Conservation (phyloP, 1,139 yeast genomes). For the Pichia sp. region DNA sequence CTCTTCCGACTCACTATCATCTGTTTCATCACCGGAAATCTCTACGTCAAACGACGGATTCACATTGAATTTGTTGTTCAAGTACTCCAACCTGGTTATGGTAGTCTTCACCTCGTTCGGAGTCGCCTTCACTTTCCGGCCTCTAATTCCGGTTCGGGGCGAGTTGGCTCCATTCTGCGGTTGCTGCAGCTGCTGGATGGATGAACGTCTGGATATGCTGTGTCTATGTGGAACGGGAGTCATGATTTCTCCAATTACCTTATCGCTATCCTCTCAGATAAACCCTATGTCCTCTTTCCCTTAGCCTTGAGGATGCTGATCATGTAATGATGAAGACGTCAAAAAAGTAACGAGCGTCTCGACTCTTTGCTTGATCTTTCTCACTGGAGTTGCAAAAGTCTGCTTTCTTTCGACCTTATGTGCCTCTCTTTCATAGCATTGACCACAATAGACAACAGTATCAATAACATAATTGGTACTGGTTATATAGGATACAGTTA, state of each 20-base stretch:
- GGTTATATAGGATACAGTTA: not conserved
- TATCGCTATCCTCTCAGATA: too few relatives aligned
- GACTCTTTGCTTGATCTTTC: too few relatives aligned
- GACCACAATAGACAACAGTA: too few relatives aligned
- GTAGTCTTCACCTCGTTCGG: constrained; percentile 7
- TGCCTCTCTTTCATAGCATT: too few relatives aligned
- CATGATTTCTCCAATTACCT: not conserved
- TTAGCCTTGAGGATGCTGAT: too few relatives aligned
- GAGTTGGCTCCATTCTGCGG: not conserved
- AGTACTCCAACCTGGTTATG: constrained; percentile 8
- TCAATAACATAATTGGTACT: too few relatives aligned
- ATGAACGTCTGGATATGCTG: constrained; percentile 15
- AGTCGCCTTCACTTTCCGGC: not conserved
- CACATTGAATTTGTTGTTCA: constrained; percentile 13
- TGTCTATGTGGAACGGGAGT: constrained; percentile 9
- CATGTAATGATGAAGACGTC: too few relatives aligned
- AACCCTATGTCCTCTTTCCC: not conserved
- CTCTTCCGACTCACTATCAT: not conserved
- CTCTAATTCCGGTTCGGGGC: not conserved
- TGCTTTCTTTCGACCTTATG: too few relatives aligned
- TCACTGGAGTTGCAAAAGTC: too few relatives aligned
- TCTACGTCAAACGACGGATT: constrained; percentile 15
- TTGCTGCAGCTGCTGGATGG: constrained; percentile 1
- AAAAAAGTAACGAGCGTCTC: too few relatives aligned
- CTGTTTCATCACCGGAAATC: constrained; percentile 9